These are phyloP conservation scores for Coelastrella sp. DNA, from an alignment of 139 green algal species.

Conservation along the genomic window DNA sequence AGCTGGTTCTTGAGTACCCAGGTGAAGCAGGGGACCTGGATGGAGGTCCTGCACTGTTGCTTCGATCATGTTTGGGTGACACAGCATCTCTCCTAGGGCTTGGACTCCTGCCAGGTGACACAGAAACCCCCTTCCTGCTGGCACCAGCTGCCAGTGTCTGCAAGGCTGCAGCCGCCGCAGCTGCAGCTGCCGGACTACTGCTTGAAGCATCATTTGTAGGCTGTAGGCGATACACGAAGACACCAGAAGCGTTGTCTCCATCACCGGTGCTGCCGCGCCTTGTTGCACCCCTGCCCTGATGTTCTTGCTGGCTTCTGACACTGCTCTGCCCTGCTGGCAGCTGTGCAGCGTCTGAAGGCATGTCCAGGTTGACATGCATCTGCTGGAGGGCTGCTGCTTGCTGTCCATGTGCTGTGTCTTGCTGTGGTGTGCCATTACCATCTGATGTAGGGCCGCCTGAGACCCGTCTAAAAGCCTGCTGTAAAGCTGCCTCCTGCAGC, in stretches of 20 bases:
- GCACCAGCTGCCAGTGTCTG: constrained; percentile 3
- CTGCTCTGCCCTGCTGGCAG: not conserved
- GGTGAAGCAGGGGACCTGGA: not conserved
- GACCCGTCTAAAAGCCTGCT: not conserved
- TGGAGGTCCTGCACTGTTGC: not conserved
- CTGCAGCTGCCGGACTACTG: not conserved
- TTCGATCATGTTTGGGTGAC: not conserved
- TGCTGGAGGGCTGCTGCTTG: not conserved
- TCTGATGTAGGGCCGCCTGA: not conserved
- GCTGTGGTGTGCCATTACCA: not conserved
- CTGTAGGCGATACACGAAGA: constrained; percentile 20
- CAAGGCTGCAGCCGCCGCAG: constrained; percentile 17
- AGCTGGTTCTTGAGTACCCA: not conserved
- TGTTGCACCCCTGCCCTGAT: not conserved
- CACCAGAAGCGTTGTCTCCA: not conserved
- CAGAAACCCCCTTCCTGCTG: not conserved
- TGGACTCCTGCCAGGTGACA: not conserved
- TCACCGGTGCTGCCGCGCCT: not conserved
- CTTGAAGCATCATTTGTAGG: not conserved
- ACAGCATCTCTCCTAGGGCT: not conserved
- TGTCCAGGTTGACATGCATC: not conserved
- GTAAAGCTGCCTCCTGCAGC: constrained; percentile 1
- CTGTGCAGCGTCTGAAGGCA: not conserved
- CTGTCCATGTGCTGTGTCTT: not conserved
- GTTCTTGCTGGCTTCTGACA: not conserved